Evolutionary conservation across 805 yeast species (phyloP).

Genomic region (Barnettozyma siamensis): DNA sequence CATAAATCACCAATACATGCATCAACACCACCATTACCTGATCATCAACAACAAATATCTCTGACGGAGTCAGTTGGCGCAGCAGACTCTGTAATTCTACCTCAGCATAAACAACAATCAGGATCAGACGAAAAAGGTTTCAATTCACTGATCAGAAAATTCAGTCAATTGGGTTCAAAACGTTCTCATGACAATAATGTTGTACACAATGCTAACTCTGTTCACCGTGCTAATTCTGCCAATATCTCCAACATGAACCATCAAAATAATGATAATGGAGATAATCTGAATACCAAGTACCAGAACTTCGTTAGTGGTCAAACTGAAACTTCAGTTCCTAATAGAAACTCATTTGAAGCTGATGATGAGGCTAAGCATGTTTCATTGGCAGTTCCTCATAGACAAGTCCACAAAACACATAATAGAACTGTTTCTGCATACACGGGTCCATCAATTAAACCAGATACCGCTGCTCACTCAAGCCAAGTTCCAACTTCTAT

Average conservation of each 20-base stretch:
- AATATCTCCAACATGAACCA: constrained; percentile 1
- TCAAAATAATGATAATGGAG: background rate
- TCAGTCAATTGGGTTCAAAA: constrained; percentile 24
- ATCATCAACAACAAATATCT: constrained; percentile 38
- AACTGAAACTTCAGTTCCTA: constrained; percentile 21
- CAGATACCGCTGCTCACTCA: constrained; percentile 2
- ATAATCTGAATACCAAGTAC: constrained; percentile 3
- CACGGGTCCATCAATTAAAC: constrained; percentile 10
- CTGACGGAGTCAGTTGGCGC: constrained; percentile 36
- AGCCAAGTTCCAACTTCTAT: constrained; percentile 8
- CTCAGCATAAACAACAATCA: constrained; percentile 33
- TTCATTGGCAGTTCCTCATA: background rate
- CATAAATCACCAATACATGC: constrained; percentile 46
- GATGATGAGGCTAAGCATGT: constrained; percentile 8
- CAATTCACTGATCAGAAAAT: constrained; percentile 25
- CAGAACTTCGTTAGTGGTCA: constrained; percentile 11
- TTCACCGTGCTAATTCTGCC: constrained; percentile 8
- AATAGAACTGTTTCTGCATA: constrained; percentile 27
- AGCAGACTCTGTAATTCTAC: constrained; percentile 25
- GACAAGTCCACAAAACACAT: constrained; percentile 15
- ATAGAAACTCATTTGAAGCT: constrained; percentile 18
- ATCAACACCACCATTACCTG: constrained; percentile 34
- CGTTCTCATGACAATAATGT: constrained; percentile 3
- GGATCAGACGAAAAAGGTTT: constrained; percentile 26
- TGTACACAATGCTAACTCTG: background rate